phyloP scores from a whole-genome alignment of 176 grass and related monocot genomes.

The Avena eriantha region DNA sequence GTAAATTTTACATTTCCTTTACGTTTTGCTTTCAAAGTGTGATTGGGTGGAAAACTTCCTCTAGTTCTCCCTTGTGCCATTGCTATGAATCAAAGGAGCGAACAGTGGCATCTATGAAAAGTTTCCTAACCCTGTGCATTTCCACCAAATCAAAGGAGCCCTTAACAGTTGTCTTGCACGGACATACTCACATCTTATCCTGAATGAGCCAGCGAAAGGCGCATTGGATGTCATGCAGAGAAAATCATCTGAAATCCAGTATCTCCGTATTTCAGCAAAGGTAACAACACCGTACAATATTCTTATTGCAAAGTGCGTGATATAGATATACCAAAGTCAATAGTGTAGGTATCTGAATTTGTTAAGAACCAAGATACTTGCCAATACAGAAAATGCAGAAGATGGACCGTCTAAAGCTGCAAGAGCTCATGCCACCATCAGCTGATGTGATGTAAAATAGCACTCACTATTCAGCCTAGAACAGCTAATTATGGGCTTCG shows the following conservation, averaged over 20 bases:
- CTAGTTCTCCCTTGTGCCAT: too few relatives aligned
- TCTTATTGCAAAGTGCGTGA: neutral
- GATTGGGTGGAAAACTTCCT: too few relatives aligned
- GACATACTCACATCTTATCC: too few relatives aligned
- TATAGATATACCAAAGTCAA: neutral
- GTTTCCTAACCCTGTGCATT: too few relatives aligned
- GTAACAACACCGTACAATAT: too few relatives aligned
- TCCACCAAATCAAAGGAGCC: too few relatives aligned
- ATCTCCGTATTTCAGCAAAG: neutral
- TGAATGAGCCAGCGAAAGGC: neutral
- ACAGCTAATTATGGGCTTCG: neutral
- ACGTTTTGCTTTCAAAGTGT: too few relatives aligned
- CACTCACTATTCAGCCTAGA: constrained; percentile 5
- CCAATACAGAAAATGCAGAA: neutral
- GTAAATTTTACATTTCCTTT: too few relatives aligned
- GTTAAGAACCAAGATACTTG: constrained; percentile 3
- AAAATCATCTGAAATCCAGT: neutral
- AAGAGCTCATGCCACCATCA: neutral
- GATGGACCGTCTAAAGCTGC: neutral
- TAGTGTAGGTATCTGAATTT: neutral
- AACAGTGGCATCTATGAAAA: too few relatives aligned
- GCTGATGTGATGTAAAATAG: constrained; percentile 17
- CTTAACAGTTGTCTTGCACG: too few relatives aligned
- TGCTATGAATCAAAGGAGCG: too few relatives aligned
- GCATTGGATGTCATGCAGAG: neutral